Conservation (phyloP, 2,329 filamentous ascomycete genomes). For the Berkeleyomyces rouxiae region DNA sequence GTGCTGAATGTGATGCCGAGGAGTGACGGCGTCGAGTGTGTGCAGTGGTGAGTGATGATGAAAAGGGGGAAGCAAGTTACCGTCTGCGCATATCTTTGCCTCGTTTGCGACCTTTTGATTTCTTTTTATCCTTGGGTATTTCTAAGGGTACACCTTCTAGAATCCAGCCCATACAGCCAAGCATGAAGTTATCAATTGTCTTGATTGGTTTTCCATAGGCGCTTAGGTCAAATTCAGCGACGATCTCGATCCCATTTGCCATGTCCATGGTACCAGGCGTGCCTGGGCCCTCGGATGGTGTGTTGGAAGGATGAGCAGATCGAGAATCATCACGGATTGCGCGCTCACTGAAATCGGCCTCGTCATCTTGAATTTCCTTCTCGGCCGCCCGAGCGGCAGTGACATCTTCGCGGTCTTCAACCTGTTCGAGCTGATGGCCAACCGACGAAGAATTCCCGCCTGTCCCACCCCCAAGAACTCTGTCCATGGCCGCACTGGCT, state of each 20-base stretch:
- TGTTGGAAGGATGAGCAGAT: not conserved
- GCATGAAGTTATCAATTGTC: conserved; percentile 61
- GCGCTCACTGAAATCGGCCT: conserved; percentile 61
- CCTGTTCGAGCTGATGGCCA: conserved; percentile 66
- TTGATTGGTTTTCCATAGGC: conserved; percentile 40
- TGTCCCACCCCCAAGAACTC: conserved; percentile 44
- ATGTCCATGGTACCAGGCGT: conserved; percentile 16
- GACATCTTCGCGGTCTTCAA: conserved; percentile 85
- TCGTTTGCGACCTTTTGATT: conserved; percentile 36
- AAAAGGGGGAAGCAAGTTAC: conserved; percentile 15
- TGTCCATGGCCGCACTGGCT: conserved; percentile 62
- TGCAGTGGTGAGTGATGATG: not conserved
- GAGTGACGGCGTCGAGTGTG: too few relatives aligned
- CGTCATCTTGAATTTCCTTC: conserved; percentile 75
- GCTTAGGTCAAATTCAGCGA: conserved; percentile 34
- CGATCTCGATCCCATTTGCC: conserved; percentile 17
- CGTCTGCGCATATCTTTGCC: conserved; percentile 41
- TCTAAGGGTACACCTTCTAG: conserved; percentile 44
- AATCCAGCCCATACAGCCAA: conserved; percentile 48
- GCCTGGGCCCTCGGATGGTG: not conserved
- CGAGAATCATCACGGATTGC: conserved; percentile 16
- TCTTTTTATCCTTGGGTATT: conserved; percentile 48
- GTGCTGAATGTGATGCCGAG: not conserved
- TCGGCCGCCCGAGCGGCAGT: conserved; percentile 74
- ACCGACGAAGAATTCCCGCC: conserved; percentile 44